Evolutionary conservation across 2,329 filamentous ascomycete genomes (phyloP), one percentile per base, ranked within the genome.

Genomic region (Thyridium curvatum): DNA sequence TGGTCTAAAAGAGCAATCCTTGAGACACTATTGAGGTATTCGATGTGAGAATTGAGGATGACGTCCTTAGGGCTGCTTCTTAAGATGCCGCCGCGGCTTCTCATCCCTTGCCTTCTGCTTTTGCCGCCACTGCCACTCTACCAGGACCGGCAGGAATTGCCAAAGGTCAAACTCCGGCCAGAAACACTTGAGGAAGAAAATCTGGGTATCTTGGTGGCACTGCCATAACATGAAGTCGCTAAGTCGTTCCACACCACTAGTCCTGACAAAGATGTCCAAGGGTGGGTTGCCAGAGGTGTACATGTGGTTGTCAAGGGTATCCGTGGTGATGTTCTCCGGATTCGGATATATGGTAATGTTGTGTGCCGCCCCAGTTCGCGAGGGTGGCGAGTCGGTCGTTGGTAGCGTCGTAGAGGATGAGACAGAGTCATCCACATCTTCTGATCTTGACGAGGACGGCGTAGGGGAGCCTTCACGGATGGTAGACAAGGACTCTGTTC

Each of bases 181-280:
- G 45, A 95, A 71, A 47, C 87, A 93, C 52, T 94, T 78, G 41
- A 96, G 65, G 58, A 97, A 98, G 43, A 94, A 87, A 47, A 98
- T 84, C 43, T 94, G 85, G 0, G 93, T 96, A 46, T 91, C 74
- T 55, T 95, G 79, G 56, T 97, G 90, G 52, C 87, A 93, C 63
- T 98, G 93, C 93, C 93, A 98, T 28, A 98, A 79, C 90, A 98
- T 93, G 53, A 97, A 98, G 59, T 98, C 93, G 56, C 89, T 96
- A 42, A 98, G 69, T 35, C 93, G 77, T 60, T 90, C 84, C 12
- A 98, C 93, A 18, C 90, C 91, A 46, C 89, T 96, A 4, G 93
- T 98, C 37, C 93, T 80, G 37, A 98, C 76, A 39, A 98, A 81
- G 12, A 98, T 74, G 55, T 98, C 93, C 32, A 97, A 68, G 1